Evolutionary conservation across 768 basidiomycete genomes (phyloP), one percentile per base, ranked within the genome.

Genomic region (Tulasnella sp.): DNA sequence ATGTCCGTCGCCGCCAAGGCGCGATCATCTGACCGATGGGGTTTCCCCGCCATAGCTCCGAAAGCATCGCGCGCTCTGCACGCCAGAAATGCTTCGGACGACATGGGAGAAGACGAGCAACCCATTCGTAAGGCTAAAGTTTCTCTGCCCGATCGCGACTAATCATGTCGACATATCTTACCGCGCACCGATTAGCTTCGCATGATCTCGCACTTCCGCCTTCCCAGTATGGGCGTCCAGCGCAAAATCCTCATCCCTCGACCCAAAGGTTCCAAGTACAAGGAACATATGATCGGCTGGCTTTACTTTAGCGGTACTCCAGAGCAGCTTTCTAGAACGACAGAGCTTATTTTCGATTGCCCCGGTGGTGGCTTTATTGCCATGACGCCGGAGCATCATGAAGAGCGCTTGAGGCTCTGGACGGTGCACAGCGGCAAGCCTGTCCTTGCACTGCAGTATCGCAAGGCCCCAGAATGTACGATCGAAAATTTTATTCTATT

Each of bases 51-150:
- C 39, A 42, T 81, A 98, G 96, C 88, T 99, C 72, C 91, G 96
- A 76, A 89, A 90, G 76, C 98, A 93, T 82, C 87, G 97, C 80
- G 95, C 97, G 31, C 89, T 96, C 0, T 96, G 95, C 69, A 97
- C 97, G 0, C 91, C 98, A 31, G 97, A 99, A 84, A 95, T 98
- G 92, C 87, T 99, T 31, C 90, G 97, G 2, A 86, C 88, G 22
- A 98, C 95, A 31, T 99, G 97, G 97, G 96, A 97, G 83, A 99
- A 99, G 86, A 94, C 94, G 0, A 87, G 88, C 1, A 97, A 99
- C 83, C 97, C 96, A 77, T 93, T 94, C 84, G 94, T 94, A 80
- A 78, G 89, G 81, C 29, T 52, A 78, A 22, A 34, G 19, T 29
- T 72, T 49, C 40, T 37, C 17, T 36, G 45, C 17, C 12, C 40